phyloP scores from a whole-genome alignment of 225 moss, liverwort and hornwort species.

The Bryoerythrophyllum caledonicum region DNA sequence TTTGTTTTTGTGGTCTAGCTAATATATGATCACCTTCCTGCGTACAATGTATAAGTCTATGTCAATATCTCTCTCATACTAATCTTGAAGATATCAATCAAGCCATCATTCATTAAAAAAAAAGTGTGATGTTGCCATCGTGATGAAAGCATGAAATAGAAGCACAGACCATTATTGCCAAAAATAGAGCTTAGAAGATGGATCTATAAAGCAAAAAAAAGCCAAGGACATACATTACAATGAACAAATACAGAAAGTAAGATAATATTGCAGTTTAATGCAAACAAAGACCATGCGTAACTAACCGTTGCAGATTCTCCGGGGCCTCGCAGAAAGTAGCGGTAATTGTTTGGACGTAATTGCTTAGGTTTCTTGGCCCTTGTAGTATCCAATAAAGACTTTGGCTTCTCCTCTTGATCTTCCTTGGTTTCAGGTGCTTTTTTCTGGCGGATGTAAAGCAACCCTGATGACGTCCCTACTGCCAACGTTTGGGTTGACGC shows the following conservation, averaged over 20 bases:
- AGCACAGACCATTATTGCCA: neutral
- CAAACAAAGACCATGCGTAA: conserved; percentile 4
- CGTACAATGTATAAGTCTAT: neutral
- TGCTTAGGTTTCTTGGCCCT: conserved; percentile 39
- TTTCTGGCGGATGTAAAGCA: conserved; percentile 70
- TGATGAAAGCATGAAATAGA: neutral
- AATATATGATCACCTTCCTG: conserved; percentile 76
- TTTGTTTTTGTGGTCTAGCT: conserved; percentile 38
- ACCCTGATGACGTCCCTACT: conserved; percentile 78
- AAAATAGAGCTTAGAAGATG: neutral
- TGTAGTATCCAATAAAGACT: conserved; percentile 32
- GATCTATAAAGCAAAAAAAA: neutral
- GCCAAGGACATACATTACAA: neutral
- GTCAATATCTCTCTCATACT: conserved; percentile 13
- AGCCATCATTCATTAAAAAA: neutral
- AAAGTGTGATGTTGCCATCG: neutral
- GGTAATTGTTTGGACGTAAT: conserved; percentile 69
- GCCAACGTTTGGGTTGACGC: conserved; percentile 69
- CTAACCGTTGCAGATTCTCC: conserved; percentile 71
- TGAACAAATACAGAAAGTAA: neutral
- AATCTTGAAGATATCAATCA: neutral
- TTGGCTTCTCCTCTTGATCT: conserved; percentile 37
- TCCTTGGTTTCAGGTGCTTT: conserved; percentile 27
- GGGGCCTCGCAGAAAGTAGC: conserved; percentile 85
- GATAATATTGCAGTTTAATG: neutral